phyloP scores from a whole-genome alignment of 192 early-diverging fungal genomes.

The Coemansia sp. region DNA sequence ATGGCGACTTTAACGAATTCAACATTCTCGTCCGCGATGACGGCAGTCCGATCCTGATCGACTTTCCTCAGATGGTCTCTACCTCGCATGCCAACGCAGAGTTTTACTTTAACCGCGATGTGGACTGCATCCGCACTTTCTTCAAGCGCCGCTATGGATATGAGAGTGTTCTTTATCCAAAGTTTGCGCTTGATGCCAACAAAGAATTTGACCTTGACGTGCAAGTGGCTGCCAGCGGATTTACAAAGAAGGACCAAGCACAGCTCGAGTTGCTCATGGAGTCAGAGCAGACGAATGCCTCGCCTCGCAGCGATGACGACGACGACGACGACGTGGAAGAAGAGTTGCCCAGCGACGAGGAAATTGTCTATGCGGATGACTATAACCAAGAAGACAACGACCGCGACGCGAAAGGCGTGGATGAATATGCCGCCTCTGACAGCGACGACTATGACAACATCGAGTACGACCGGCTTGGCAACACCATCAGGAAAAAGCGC shows the following conservation, averaged over 20 bases:
- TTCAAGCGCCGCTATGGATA: conserved; percentile 90
- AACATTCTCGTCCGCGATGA: conserved; percentile 86
- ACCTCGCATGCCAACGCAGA: conserved; percentile 94
- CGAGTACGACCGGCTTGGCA: conserved; percentile 44
- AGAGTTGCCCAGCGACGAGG: conserved; percentile 23
- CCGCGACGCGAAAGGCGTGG: not conserved
- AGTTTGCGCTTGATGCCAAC: conserved; percentile 77
- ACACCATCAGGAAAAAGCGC: conserved; percentile 40
- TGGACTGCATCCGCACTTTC: conserved; percentile 93
- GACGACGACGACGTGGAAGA: conserved; percentile 11
- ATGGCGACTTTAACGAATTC: conserved; percentile 99
- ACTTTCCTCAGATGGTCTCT: conserved; percentile 99
- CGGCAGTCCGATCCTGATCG: conserved; percentile 88
- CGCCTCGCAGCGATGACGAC: not conserved
- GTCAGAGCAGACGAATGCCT: not conserved
- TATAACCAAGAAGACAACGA: conserved; percentile 1
- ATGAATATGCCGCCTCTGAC: conserved; percentile 17
- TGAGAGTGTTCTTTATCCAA: conserved; percentile 87
- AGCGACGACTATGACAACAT: conserved; percentile 26
- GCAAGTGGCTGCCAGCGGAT: conserved; percentile 95
- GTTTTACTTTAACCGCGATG: conserved; percentile 97
- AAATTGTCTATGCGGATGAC: conserved; percentile 16
- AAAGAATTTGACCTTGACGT: conserved; percentile 91
- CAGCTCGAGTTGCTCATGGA: conserved; percentile 66
- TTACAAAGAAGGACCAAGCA: conserved; percentile 84